A percentile compares a stretch with the other conserved stretches of the same genome.
Conservation (phyloP, 768 basidiomycete species). For the Leccinum ochraceum region DNA sequence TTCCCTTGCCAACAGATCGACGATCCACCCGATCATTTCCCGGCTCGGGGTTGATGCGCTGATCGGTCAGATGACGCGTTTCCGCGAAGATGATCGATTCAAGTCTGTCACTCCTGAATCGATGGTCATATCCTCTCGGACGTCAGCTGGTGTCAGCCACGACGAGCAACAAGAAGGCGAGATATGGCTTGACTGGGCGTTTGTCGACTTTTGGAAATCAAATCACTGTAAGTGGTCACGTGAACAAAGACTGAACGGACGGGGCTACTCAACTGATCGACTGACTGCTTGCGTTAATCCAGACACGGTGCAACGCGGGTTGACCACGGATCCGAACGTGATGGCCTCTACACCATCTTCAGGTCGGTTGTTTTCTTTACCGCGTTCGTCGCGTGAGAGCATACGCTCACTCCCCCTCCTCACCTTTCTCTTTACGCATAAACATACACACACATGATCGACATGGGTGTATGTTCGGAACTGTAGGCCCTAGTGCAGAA, state of each 20-base stretch:
- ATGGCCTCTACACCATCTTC: conserved; percentile 54
- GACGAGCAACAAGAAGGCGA: conserved; percentile 70
- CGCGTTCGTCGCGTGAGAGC: background rate
- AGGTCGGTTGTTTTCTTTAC: conserved; percentile 40
- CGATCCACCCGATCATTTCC: conserved; percentile 86
- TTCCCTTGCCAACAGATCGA: conserved; percentile 49
- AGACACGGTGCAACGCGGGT: conserved; percentile 74
- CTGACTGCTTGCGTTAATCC: background rate
- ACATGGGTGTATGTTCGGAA: background rate
- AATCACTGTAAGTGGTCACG: conserved; percentile 74
- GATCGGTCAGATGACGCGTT: conserved; percentile 78
- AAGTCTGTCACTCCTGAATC: conserved; percentile 85
- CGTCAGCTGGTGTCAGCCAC: background rate
- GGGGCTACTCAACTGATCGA: background rate
- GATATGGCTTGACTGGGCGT: conserved; percentile 98
- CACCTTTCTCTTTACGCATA: background rate
- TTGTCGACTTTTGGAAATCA: conserved; percentile 98
- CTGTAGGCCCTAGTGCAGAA: conserved; percentile 67
- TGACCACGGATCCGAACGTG: conserved; percentile 68
- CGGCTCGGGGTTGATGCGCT: conserved; percentile 90
- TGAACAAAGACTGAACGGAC: background rate
- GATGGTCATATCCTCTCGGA: conserved; percentile 62
- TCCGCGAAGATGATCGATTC: conserved; percentile 93
- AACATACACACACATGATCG: background rate
- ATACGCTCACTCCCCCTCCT: background rate